A percentile compares a stretch with the other conserved stretches of the same genome.
These are phyloP conservation scores for Fraxinus quadrangulata DNA, from an alignment of 257 asterid species.

Conservation along the genomic window DNA sequence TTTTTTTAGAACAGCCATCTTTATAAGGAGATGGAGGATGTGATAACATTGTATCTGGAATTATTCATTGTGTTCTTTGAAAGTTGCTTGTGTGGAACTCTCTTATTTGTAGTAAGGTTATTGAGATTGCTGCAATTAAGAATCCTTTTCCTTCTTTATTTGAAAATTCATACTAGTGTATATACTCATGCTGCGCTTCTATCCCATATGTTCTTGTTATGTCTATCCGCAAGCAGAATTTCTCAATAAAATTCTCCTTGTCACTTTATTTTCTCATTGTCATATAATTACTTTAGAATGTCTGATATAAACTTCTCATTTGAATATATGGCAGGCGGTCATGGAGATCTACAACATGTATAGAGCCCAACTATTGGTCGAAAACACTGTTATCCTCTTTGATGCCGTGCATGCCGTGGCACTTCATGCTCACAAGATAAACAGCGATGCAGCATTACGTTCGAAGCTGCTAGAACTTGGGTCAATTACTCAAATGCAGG, in stretches of 20 bases:
- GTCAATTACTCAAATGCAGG: constrained; percentile 91
- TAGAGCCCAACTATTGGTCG: constrained; percentile 62
- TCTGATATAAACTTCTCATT: constrained; percentile 26
- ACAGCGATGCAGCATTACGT: constrained; percentile 60
- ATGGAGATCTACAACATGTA: constrained; percentile 92
- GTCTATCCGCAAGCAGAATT: not conserved
- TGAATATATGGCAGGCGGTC: constrained; percentile 59
- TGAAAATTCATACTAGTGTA: not conserved
- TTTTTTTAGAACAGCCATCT: not conserved
- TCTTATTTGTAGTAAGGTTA: not conserved
- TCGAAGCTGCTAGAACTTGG: constrained; percentile 79
- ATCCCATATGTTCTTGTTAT: not conserved
- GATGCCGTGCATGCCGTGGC: constrained; percentile 85
- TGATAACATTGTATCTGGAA: not conserved
- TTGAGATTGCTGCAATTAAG: constrained; percentile 3
- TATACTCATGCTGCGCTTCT: not conserved
- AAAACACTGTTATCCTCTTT: constrained; percentile 65
- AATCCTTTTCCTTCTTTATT: not conserved
- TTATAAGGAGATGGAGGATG: constrained; percentile 6
- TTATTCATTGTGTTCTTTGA: not conserved
- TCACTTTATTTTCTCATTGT: not conserved
- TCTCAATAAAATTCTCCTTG: not conserved
- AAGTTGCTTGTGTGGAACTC: not conserved
- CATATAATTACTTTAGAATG: not conserved
- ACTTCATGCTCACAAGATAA: constrained; percentile 76